Base-by-base conservation (phyloP, 345 rosid species). In the Eucalyptus regnans region DNA sequence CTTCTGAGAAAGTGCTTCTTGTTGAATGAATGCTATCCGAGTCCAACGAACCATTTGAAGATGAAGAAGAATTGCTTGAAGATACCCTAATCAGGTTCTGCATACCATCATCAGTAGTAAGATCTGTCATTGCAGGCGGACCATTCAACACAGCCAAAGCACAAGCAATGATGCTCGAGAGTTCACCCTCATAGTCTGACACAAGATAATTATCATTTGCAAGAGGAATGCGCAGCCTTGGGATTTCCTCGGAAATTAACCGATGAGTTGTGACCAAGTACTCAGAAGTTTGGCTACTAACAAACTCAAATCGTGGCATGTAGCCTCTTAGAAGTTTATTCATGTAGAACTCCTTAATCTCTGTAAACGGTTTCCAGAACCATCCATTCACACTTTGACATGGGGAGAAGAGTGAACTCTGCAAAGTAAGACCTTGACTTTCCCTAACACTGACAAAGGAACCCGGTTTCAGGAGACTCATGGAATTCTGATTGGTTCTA, bases 111-210 rank as follows among this genome's bases (percentile, higher is more conserved):
- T 90, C 94, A 71, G 88, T 60, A 29, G 66, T 68, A 86, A 62
- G 54, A 54, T 88, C 93, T 71, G 90, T 52, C 87, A 91, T 64
- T 37, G 90, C 76, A 66, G 94, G 89, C 50, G 64, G 52, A 88
- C 93, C 93, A 91, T 94, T 92, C 90, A 94, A 86, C 90, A 92
- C 91, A 62, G 96, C 93, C 92, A 98, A 90, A 15, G 98, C 98
- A 84, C 98, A 98, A 89, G 99, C 98, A 89, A 98, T 98, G 85
- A 97, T 88, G 91, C 99, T 98, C 18, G 99, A 97, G 90, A 97
- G 93, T 91, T 98, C 99, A 83, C 95, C 97, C 88, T 98, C 99
- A 89, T 93, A 94, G 91, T 97, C 99, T 18, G 97, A 95, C 90
- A 98, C 93, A 13, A 98, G 88, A 87, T 91, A 93, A 76, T 91